Evolutionary conservation across 2,329 filamentous ascomycete genomes (phyloP).

Genomic region (Fusarium sarcochroum): DNA sequence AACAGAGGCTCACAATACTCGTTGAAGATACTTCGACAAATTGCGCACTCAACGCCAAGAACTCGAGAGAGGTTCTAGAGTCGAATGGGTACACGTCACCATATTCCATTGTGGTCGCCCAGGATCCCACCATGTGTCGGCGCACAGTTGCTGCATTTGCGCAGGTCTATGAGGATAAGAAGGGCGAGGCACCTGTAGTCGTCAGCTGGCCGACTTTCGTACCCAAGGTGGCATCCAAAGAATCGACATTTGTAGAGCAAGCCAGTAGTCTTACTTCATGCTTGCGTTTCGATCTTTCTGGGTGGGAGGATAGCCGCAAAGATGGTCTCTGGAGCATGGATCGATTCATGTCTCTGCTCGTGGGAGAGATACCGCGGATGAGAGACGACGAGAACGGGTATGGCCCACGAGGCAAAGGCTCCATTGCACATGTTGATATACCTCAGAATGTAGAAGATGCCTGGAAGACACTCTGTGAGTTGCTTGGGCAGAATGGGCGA

Average conservation of each 20-base stretch:
- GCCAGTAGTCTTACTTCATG: not conserved
- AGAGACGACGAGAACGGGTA: conserved; percentile 40
- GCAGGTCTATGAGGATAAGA: conserved; percentile 25
- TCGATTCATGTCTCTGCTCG: conserved; percentile 36
- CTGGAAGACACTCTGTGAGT: conserved; percentile 22
- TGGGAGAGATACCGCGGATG: conserved; percentile 43
- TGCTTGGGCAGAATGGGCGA: conserved; percentile 14
- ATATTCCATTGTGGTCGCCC: conserved; percentile 37
- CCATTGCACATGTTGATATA: conserved; percentile 38
- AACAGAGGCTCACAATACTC: conserved; percentile 23
- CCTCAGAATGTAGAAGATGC: conserved; percentile 22
- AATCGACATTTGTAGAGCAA: not conserved
- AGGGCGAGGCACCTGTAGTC: conserved; percentile 1
- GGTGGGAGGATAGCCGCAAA: not conserved
- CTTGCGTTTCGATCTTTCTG: conserved; percentile 14
- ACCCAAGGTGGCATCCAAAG: conserved; percentile 12
- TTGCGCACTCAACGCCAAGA: conserved; percentile 39
- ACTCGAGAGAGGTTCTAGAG: conserved; percentile 38
- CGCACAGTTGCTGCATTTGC: conserved; percentile 39
- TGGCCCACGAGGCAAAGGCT: conserved; percentile 38
- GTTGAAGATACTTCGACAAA: conserved; percentile 43
- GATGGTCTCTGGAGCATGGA: conserved; percentile 37
- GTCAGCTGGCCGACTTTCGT: conserved; percentile 42
- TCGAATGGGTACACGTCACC: conserved; percentile 32
- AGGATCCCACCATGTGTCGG: conserved; percentile 43